Percentiles rank a stretch among this genome's conserved stretches.
These are phyloP conservation scores for Fusarium albosuccineum DNA, from an alignment of 2,329 filamentous ascomycete species.

Conservation along the genomic window DNA sequence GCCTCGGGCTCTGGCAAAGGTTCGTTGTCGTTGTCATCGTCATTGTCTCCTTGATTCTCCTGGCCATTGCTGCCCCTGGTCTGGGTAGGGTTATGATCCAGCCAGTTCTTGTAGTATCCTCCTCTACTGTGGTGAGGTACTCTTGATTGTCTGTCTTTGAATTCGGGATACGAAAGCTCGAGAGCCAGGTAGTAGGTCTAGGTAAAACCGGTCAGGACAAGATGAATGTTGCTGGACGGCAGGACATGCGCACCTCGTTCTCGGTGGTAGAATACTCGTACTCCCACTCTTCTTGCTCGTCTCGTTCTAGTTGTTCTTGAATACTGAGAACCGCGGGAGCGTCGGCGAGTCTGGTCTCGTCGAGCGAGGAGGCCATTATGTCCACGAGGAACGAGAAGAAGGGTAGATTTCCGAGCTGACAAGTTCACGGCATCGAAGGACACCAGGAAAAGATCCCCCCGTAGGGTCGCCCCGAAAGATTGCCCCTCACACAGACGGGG, in stretches of 20 bases:
- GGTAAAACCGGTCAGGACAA: conserved; percentile 20
- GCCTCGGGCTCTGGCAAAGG: conserved; percentile 52
- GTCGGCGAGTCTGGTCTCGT: conserved; percentile 38
- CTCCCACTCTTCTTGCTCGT: conserved; percentile 73
- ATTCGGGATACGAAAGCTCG: conserved; percentile 72
- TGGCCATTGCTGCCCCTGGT: conserved; percentile 25
- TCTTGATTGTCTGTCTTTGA: conserved; percentile 60
- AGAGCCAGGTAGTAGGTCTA: conserved; percentile 75
- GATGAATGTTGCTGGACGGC: background rate
- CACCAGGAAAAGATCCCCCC: background rate
- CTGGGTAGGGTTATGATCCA: conserved; percentile 48
- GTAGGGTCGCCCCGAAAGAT: background rate
- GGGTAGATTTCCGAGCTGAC: background rate
- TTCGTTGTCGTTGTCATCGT: conserved; percentile 50
- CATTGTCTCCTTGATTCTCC: conserved; percentile 37
- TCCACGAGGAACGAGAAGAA: background rate
- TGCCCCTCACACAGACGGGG: background rate
- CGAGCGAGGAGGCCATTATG: conserved; percentile 30
- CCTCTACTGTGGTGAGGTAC: conserved; percentile 56
- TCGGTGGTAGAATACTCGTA: conserved; percentile 76
- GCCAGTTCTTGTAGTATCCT: conserved; percentile 62
- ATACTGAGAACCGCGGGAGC: conserved; percentile 46
- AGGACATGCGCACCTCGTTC: conserved; percentile 62
- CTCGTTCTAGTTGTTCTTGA: conserved; percentile 48
- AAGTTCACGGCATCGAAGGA: background rate